Conservation (phyloP, 495 filamentous ascomycete genomes). For the Penicillium daleae region DNA sequence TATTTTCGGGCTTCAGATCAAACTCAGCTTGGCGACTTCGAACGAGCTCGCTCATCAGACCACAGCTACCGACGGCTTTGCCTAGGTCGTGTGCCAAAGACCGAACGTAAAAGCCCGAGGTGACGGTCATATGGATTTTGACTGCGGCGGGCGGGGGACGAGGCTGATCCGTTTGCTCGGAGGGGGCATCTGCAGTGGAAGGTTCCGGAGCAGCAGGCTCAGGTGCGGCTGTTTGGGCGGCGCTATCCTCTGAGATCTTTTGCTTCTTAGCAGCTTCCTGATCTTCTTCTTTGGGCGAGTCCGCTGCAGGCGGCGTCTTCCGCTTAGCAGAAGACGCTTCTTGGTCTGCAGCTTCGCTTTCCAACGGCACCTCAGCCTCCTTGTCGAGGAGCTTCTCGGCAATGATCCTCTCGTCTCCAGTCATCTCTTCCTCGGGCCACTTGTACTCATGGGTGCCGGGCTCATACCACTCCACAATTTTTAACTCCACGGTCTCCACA, state of each 20-base stretch:
- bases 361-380: conserved; percentile 34
- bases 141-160: conserved; percentile 64
- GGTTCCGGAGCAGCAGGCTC: conserved; percentile 28
- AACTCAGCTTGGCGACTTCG: conserved; percentile 83
- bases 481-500: conserved; percentile 74
- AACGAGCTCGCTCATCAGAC: conserved; percentile 82
- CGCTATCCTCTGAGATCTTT: conserved; percentile 38
- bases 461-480: conserved; percentile 86
- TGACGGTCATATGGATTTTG: conserved; percentile 86
- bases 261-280: conserved; percentile 40
- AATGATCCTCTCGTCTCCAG: conserved; percentile 68
- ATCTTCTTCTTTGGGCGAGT: conserved; percentile 27
- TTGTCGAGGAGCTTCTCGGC: conserved; percentile 68
- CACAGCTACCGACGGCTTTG: conserved; percentile 76
- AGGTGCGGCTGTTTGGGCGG: conserved; percentile 13
- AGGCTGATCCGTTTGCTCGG: conserved; percentile 22
- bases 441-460: conserved; percentile 72
- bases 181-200: conserved; percentile 16
- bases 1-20: conserved; percentile 62
- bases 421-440: conserved; percentile 77
- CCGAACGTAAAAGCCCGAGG: conserved; percentile 96
- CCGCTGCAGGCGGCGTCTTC: conserved; percentile 38
- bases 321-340: conserved; percentile 31
- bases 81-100: conserved; percentile 92
- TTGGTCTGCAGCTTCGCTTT: conserved; percentile 23